These are phyloP conservation scores for Fomitopsis pinicola DNA, from an alignment of 1,284 basidiomycete species.

Conservation along the genomic window DNA sequence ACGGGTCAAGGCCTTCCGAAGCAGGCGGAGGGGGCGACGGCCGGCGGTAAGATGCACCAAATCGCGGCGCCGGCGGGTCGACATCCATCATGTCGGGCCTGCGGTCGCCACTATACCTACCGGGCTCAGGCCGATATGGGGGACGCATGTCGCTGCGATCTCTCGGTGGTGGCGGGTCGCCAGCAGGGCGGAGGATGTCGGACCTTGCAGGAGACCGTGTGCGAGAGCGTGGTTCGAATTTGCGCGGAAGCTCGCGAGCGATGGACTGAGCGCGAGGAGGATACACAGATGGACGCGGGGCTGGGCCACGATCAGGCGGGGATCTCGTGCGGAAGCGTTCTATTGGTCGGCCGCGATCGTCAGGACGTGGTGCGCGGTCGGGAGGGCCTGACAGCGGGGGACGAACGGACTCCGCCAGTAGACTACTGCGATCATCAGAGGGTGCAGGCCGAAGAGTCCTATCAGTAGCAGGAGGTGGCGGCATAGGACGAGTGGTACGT, in stretches of 20 bases:
- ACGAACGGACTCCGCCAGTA: slow-evolving; percentile 17
- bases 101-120: slow-evolving; percentile 19
- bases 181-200: slow-evolving; percentile 18
- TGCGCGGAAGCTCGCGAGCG: slow-evolving; percentile 22
- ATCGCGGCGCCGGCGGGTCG: slow-evolving; percentile 16
- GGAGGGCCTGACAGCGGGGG: slow-evolving; percentile 9
- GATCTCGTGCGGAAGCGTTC: slow-evolving; percentile 15
- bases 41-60: slow-evolving; percentile 19
- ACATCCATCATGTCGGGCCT: slow-evolving; percentile 23
- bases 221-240: slow-evolving; percentile 21
- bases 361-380: slow-evolving; percentile 9
- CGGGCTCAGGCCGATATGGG: slow-evolving; percentile 16
- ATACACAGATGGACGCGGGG: slow-evolving; percentile 14
- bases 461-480: slow-evolving; percentile 11
- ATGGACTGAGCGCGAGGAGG: slow-evolving; percentile 21
- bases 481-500: slow-evolving; percentile 12
- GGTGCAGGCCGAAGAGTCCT: slow-evolving; percentile 9
- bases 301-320: slow-evolving; percentile 13
- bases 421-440: slow-evolving; percentile 16
- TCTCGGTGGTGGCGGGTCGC: slow-evolving; percentile 7
- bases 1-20: slow-evolving; percentile 9
- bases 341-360: slow-evolving; percentile 21
- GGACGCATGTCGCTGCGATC: slow-evolving; percentile 15
- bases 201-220: slow-evolving; percentile 19
- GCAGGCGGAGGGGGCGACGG: slow-evolving; percentile 10